Conservation (phyloP, 2,329 filamentous ascomycete genomes). For the Diplodia intermedia region DNA sequence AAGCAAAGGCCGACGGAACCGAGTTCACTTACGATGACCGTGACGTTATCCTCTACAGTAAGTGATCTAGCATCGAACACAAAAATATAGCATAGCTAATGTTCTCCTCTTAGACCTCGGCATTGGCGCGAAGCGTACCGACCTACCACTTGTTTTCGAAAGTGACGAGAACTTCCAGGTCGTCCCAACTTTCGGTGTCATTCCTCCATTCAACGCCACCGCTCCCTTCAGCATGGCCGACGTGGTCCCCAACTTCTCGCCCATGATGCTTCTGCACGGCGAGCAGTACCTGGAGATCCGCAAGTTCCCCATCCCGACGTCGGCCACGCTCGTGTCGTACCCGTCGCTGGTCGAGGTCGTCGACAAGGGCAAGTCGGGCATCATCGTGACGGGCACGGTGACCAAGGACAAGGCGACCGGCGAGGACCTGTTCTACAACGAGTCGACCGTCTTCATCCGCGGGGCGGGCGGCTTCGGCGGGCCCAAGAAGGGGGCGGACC, state of each 20-base stretch:
- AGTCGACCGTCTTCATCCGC: constrained; percentile 89
- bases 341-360: constrained; percentile 89
- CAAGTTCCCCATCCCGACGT: constrained; percentile 89
- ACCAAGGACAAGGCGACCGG: constrained; percentile 86
- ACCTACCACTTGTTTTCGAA: constrained; percentile 89
- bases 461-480: constrained; percentile 92
- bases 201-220: constrained; percentile 88
- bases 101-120: constrained; percentile 67
- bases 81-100: constrained; percentile 37
- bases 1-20: constrained; percentile 73
- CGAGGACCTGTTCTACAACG: constrained; percentile 96
- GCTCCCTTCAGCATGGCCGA: constrained; percentile 80
- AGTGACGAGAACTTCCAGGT: constrained; percentile 91
- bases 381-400: constrained; percentile 79
- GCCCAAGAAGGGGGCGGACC: constrained; percentile 74
- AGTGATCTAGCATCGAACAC: constrained; percentile 33
- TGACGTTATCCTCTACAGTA: constrained; percentile 88
- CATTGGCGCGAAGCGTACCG: constrained; percentile 86
- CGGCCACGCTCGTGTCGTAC: constrained; percentile 75
- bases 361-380: constrained; percentile 90
- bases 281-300: constrained; percentile 97
- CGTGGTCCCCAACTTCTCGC: constrained; percentile 93
- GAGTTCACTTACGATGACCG: constrained; percentile 84
- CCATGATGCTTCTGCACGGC: constrained; percentile 98
- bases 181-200: constrained; percentile 92